A percentile compares a stretch with the other conserved stretches of the same genome.
Conservation (phyloP, 2,329 filamentous ascomycete genomes). For the Fusarium longipes region DNA sequence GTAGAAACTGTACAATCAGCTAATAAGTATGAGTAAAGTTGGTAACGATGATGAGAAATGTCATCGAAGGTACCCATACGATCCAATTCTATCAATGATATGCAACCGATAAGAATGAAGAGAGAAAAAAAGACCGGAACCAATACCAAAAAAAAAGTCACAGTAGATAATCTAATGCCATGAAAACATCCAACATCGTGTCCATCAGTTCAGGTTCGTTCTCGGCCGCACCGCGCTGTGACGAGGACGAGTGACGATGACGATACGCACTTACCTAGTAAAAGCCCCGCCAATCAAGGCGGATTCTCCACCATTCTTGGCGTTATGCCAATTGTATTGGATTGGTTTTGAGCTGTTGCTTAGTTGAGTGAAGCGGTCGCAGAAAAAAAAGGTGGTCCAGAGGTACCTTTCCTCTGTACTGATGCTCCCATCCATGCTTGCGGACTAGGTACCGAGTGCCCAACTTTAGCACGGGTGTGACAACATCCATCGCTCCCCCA, state of each 20-base stretch:
- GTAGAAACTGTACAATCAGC: not conserved
- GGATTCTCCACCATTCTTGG: slow-evolving; percentile 45
- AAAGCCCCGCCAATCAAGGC: slow-evolving; percentile 44
- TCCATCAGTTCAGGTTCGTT: slow-evolving; percentile 12
- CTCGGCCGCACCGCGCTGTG: slow-evolving; percentile 29
- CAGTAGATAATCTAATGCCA: not conserved
- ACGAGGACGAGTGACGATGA: slow-evolving; percentile 40
- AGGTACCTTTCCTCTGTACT: not conserved
- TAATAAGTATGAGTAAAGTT: not conserved
- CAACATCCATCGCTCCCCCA: slow-evolving; percentile 24
- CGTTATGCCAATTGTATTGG: slow-evolving; percentile 36
- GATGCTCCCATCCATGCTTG: slow-evolving; percentile 1
- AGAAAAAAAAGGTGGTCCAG: slow-evolving; percentile 25
- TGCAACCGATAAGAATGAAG: too few species aligned
- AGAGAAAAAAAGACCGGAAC: not conserved
- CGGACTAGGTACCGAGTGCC: slow-evolving; percentile 38
- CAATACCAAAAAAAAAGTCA: too few species aligned
- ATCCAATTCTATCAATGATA: too few species aligned
- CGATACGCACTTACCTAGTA: slow-evolving; percentile 42
- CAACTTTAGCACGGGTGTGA: slow-evolving; percentile 40
- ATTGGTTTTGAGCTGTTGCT: slow-evolving; percentile 37
- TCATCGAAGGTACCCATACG: not conserved
- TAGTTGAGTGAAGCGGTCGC: slow-evolving; percentile 32
- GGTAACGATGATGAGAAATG: not conserved
- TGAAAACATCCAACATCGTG: not conserved